Conservation (phyloP, 371 early-diverging fungal genomes). For the Apophysomyces elegans region DNA sequence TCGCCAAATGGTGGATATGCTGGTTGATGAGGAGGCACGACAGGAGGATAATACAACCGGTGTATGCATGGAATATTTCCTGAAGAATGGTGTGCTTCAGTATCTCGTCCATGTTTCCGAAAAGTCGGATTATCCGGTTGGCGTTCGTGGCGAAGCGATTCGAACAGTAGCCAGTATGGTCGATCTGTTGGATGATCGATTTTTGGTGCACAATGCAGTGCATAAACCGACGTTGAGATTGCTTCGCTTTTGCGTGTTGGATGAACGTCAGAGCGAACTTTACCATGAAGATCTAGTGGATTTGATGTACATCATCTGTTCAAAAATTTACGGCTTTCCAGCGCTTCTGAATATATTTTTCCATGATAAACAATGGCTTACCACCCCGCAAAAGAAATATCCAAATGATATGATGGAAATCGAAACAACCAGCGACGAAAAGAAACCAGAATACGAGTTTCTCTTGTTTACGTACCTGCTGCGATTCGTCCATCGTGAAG, state of each 20-base stretch:
- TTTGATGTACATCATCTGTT: slow-evolving; percentile 79
- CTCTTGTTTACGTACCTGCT: slow-evolving; percentile 79
- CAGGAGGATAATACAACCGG: slow-evolving; percentile 68
- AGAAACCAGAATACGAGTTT: slow-evolving; percentile 71
- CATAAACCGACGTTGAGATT: slow-evolving; percentile 81
- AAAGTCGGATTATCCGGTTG: slow-evolving; percentile 73
- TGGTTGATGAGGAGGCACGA: slow-evolving; percentile 82
- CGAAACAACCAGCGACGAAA: slow-evolving; percentile 9
- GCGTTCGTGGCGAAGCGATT: slow-evolving; percentile 79
- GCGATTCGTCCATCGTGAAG: slow-evolving; percentile 81
- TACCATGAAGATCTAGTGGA: slow-evolving; percentile 84
- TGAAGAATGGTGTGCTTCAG: slow-evolving; percentile 77
- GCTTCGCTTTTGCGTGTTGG: slow-evolving; percentile 63
- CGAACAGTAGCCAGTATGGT: slow-evolving; percentile 75
- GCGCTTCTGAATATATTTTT: slow-evolving; percentile 85
- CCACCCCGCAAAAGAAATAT: slow-evolving; percentile 45
- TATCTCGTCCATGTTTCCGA: slow-evolving; percentile 77
- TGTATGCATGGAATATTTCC: slow-evolving; percentile 85
- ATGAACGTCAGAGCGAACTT: slow-evolving; percentile 48
- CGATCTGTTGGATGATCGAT: slow-evolving; percentile 77
- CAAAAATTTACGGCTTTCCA: slow-evolving; percentile 85
- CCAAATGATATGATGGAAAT: slow-evolving; percentile 5
- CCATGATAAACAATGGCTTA: slow-evolving; percentile 73
- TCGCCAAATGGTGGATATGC: slow-evolving; percentile 78
- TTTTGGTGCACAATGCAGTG: slow-evolving; percentile 83